Base-by-base conservation (phyloP, 164 flowering plant genomes). In the Brasenia schreberi region DNA sequence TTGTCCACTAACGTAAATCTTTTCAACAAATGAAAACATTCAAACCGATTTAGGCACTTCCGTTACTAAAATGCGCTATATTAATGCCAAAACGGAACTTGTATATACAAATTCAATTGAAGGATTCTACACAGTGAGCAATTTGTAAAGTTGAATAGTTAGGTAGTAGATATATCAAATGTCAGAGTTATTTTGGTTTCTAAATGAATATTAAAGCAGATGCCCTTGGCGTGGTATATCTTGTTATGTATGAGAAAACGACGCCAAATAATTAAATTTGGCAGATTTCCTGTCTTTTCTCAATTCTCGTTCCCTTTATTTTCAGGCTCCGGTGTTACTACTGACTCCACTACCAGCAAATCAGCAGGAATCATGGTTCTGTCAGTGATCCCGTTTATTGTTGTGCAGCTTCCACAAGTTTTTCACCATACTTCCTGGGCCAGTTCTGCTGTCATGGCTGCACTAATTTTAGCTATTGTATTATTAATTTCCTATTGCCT, bases 351-450 rank as follows among this genome's bases (percentile, higher is more conserved):
- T 87, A 89, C 97, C 60, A 78, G 88, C 73, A 83, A 86, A 80
- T 84, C 92, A 70, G 96, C 93, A 61, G 82, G 80, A 68, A 89
- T 91, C 67, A 89, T 94, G 99, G 84, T 75, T 70, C 42, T 88
- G 62, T 94, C 99, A 65, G 80, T 94, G 19, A 63, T 94, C 45
- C 97, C 99, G n/a, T 94, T 94, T 77, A 49, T 94, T 43, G 77
- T 94, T 39, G 96, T 94, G 68, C 96, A 91, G 70, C 33, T 92
- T 62, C 94, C 96, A 18, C 87, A 80, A 75, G 23, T 78, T 60
- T 70, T 91, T 49, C 70, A 69, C 66, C 76, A 84, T 70, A 71
- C 77, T 61, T 84, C 96, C 18, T 90, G 86, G 69, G 83, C 83
- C 66, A 89, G 76, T 67, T 65, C 87, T 58, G 85, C 89, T 43